Evolutionary conservation across 257 asterid species (phyloP), one percentile per base, ranked within the genome.

Genomic region (Solanum tarijense): DNA sequence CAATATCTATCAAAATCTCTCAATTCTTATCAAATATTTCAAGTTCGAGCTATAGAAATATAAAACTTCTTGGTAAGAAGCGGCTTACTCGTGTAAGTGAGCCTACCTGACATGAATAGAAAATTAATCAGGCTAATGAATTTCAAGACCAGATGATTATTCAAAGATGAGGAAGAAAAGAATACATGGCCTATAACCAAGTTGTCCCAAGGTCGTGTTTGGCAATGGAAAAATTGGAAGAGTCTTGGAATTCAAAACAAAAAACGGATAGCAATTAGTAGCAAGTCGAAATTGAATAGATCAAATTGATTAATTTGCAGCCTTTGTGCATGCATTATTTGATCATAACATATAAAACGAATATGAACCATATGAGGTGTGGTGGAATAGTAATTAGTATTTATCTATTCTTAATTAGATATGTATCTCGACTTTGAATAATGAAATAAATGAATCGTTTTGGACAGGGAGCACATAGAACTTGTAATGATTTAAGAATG

Each of bases 1-100:
- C 5, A 21, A 65, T 5, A 65, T n/a, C 18, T 6, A 1, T 25
- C 8, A 11, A 66, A 66, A n/a, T 66, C 0, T 25, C 4, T 65
- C 3, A 2, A 4, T 2, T 0, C 6, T 23, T 65, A 62, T n/a
- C 1, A n/a, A 2, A n/a, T 10, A 1, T 65, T 5, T n/a, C 0
- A 1, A 7, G 13, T n/a, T 65, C 2, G 16, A 65, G 18, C 18
- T 65, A 9, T 65, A n/a, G 1, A 10, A n/a, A 65, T 2, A 65
- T 4, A 10, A 1, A 65, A 4, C 7, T 23, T n/a, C 3, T 65
- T 62, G 3, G 3, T n/a, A 1, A 66, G 34, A 66, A 66, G 18
- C 1, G 29, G 29, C 14, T 66, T 11, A 4, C 34, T 14, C 73
- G 0, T 31, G 2, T 66, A 66, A 66, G 73, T 66, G 9, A 66